A percentile compares a stretch with the other conserved stretches of the same genome.
Evolutionary conservation across 78 protist species (phyloP).

Genomic region (Andalucia godoyi): DNA sequence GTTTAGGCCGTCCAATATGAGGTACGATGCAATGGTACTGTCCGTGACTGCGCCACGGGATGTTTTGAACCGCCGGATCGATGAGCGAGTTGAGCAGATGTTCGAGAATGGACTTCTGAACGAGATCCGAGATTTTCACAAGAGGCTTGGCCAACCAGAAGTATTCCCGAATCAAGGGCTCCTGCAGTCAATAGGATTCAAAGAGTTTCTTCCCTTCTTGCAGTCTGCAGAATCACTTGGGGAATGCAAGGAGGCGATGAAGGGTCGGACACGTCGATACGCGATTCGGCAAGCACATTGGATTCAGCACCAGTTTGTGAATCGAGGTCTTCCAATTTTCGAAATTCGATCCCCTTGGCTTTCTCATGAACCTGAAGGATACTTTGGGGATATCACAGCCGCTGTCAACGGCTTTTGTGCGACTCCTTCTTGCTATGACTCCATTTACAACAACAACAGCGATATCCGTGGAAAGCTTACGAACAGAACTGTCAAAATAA

Average conservation of each 20-base stretch:
- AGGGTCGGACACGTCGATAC: background rate
- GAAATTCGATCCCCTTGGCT: too few species aligned
- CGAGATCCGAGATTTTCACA: background rate
- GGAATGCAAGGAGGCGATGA: background rate
- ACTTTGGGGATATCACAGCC: too few species aligned
- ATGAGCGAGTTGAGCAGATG: background rate
- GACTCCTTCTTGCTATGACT: too few species aligned
- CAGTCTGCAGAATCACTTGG: background rate
- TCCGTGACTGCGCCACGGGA: background rate
- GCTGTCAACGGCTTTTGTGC: too few species aligned
- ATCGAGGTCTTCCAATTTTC: too few species aligned
- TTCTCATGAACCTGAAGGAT: too few species aligned
- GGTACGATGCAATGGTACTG: conserved; percentile 10
- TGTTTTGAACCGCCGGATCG: background rate
- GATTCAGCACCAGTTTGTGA: background rate
- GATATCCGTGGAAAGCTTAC: too few species aligned
- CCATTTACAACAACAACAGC: too few species aligned
- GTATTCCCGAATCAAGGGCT: background rate
- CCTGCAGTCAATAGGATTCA: conserved; percentile 10
- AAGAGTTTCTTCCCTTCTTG: background rate
- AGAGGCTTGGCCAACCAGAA: background rate
- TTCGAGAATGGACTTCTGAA: background rate
- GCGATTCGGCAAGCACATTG: conserved; percentile 5
- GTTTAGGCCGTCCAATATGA: background rate
- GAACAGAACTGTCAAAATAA: too few species aligned